Percentiles rank a stretch among this genome's conserved stretches.
Evolutionary conservation across 495 filamentous ascomycete species (phyloP).

Genomic region (Annulohypoxylon nitens): DNA sequence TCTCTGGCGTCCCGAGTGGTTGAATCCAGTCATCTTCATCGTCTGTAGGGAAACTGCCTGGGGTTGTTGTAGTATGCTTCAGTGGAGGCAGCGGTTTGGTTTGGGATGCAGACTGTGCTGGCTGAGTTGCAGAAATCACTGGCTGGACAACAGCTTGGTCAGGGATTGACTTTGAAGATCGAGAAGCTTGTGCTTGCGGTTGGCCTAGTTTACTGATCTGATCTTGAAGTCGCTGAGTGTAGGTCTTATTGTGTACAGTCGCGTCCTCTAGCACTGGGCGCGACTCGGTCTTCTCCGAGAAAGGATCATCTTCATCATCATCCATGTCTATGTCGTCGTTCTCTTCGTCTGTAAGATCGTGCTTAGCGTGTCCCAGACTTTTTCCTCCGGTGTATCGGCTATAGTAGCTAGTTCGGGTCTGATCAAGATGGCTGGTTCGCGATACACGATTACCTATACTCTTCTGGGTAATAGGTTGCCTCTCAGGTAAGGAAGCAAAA

Average conservation of each 20-base stretch:
- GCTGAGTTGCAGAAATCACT: slow-evolving; percentile 51
- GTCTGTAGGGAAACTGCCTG: slow-evolving; percentile 70
- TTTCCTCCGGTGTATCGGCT: slow-evolving; percentile 74
- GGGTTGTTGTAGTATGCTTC: slow-evolving; percentile 53
- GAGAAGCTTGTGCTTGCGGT: slow-evolving; percentile 69
- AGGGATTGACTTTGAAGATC: slow-evolving; percentile 78
- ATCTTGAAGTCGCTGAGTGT: slow-evolving; percentile 90
- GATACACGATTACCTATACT: slow-evolving; percentile 79
- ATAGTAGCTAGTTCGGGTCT: slow-evolving; percentile 73
- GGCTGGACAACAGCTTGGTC: slow-evolving; percentile 57
- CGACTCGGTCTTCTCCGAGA: slow-evolving; percentile 48
- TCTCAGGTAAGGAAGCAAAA: slow-evolving; percentile 90
- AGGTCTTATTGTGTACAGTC: slow-evolving; percentile 80
- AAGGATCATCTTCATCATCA: slow-evolving; percentile 65
- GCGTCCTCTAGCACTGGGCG: slow-evolving; percentile 53
- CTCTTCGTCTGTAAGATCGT: slow-evolving; percentile 60
- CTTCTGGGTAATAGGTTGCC: slow-evolving; percentile 87
- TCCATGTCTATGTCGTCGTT: slow-evolving; percentile 69
- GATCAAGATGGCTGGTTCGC: slow-evolving; percentile 83
- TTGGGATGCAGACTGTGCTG: slow-evolving; percentile 68
- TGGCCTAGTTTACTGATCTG: slow-evolving; percentile 94
- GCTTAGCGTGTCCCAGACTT: slow-evolving; percentile 61
- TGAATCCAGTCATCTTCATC: slow-evolving; percentile 90
- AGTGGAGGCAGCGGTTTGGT: slow-evolving; percentile 48
- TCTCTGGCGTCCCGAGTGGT: slow-evolving; percentile 60